Evolutionary conservation across 495 filamentous ascomycete species (phyloP), one percentile per base, ranked within the genome.

Genomic region (Coniosporium apollinis): DNA sequence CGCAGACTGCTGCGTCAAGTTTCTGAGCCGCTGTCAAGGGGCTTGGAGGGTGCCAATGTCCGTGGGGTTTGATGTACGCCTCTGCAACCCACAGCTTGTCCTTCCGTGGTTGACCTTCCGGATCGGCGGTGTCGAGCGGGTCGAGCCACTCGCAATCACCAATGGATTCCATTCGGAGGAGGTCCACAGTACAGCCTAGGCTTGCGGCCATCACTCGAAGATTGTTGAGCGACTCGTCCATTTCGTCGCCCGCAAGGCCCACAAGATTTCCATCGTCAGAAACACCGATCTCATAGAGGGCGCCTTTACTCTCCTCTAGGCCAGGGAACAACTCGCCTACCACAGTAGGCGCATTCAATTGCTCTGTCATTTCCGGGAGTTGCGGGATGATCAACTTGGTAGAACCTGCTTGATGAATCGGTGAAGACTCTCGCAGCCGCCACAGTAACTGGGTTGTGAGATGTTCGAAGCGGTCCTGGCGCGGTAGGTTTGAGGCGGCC

Each of bases 251-350:
- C 1, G 80, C 78, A n/a, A 97, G 59, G 1, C 89, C 89, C 28
- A 92, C 76, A 41, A 96, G 77, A 0, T 76, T 82, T 10, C 89
- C 89, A 59, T 94, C 86, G 52, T 97, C 89, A 4, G 85, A 76
- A 15, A 97, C 85, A 0, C 89, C 89, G 49, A 97, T 91, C 57
- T 97, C 91, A 40, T 97, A 97, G 34, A 96, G 52, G 0, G 91
- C 91, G 13, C 89, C 89, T 39, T 79, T 76, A 24, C 83, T 94
- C 41, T 91, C 85, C 51, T 96, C 86, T 3, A 97, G 65, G 1
- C 89, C 82, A 3, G 84, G 78, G 8, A 82, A 59, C 26, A 83
- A 57, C 34, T 70, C 74, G 29, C 61, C 69, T 3, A 73, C 72
- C 38, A 72, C 73, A 17, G 64, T 49, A 13, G 72, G 66, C 1